Conservation (phyloP, 176 grass and related monocot species). For the Triticum dicoccoides region DNA sequence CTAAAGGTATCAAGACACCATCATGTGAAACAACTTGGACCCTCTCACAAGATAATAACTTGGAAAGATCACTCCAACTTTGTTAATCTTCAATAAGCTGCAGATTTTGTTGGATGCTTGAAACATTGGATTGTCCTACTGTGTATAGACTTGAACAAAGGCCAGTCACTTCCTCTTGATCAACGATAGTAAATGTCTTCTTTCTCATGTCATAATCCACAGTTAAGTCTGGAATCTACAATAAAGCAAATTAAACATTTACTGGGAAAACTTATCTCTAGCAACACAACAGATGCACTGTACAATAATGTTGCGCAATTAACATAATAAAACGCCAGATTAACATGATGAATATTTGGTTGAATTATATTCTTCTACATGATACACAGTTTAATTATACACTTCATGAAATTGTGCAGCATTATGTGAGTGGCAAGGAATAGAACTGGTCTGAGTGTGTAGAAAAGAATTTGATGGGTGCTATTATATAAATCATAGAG, state of each 20-base stretch:
- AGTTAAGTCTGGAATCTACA: conserved; percentile 85
- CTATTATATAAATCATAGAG: not conserved
- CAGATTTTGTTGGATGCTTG: conserved; percentile 37
- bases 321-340: not conserved
- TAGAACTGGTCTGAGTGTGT: not conserved
- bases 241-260: conserved; percentile 20
- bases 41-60: conserved; percentile 62
- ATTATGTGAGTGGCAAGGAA: not conserved
- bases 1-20: conserved; percentile 56
- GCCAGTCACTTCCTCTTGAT: conserved; percentile 76
- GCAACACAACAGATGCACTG: not conserved
- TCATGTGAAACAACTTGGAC: conserved; percentile 75
- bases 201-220: conserved; percentile 83
- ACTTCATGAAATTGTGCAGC: conserved; percentile 1
- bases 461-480: not conserved
- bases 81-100: conserved; percentile 47
- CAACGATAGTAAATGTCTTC: conserved; percentile 59
- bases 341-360: conserved; percentile 19
- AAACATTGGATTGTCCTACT: conserved; percentile 19
- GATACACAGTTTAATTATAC: not conserved
- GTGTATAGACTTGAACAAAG: conserved; percentile 30
- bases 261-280: not conserved
- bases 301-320: conserved; percentile 11
- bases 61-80: conserved; percentile 76
- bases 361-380: not conserved